phyloP scores from a whole-genome alignment of 352 stramenopile genomes.

The Globisporangium splendens region DNA sequence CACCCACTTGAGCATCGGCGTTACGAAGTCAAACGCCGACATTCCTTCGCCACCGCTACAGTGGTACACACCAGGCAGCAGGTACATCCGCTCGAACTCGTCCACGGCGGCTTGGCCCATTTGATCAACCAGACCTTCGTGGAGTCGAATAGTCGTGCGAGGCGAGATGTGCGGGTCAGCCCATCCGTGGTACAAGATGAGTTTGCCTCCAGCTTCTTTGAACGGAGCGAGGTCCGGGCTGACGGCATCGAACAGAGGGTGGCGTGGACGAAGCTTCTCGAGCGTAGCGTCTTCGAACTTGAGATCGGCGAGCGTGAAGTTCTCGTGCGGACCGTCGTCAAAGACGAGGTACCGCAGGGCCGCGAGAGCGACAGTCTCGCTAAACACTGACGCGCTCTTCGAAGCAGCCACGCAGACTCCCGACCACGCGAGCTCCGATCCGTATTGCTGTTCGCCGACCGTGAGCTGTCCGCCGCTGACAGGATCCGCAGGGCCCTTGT shows the following conservation, averaged over 20 bases:
- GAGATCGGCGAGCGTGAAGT: slow-evolving; percentile 41
- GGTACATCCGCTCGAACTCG: slow-evolving; percentile 42
- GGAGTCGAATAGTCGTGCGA: slow-evolving; percentile 37
- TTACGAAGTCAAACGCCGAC: slow-evolving; percentile 36
- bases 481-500: slow-evolving; percentile 30
- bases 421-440: slow-evolving; percentile 36
- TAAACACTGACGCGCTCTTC: slow-evolving; percentile 22
- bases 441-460: slow-evolving; percentile 37
- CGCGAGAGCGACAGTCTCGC: slow-evolving; percentile 27
- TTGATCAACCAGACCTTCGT: slow-evolving; percentile 29
- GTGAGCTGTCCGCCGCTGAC: slow-evolving; percentile 26
- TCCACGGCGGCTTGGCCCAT: slow-evolving; percentile 24
- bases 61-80: slow-evolving; percentile 44
- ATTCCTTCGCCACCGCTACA: slow-evolving; percentile 36
- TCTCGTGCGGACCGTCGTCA: slow-evolving; percentile 26
- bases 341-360: slow-evolving; percentile 44
- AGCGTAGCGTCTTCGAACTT: slow-evolving; percentile 35
- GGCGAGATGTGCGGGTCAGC: slow-evolving; percentile 46
- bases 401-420: slow-evolving; percentile 33
- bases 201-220: slow-evolving; percentile 30
- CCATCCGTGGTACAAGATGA: slow-evolving; percentile 50
- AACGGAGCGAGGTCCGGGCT: slow-evolving; percentile 35
- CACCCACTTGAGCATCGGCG: slow-evolving; percentile 42
- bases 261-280: slow-evolving; percentile 24
- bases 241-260: slow-evolving; percentile 33